Percentiles rank a stretch among this genome's conserved stretches.
Evolutionary conservation across 2,329 filamentous ascomycete genomes (phyloP).

Genomic region (Eutypa lata): DNA sequence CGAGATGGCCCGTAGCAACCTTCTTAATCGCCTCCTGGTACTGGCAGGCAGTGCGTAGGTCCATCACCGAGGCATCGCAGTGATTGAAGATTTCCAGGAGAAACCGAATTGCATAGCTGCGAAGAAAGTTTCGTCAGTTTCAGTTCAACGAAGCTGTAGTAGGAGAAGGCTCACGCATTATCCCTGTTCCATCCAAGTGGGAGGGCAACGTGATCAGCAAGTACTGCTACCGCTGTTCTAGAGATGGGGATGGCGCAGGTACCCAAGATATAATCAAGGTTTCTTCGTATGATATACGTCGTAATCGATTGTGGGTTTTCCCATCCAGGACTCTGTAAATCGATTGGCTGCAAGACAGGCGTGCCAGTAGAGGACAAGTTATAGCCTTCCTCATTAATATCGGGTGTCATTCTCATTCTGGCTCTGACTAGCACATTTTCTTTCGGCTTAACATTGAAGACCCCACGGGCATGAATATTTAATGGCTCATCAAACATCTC

Average conservation of each 20-base stretch:
- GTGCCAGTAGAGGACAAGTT: too few species aligned
- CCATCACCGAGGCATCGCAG: too few species aligned
- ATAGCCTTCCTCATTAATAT: too few species aligned
- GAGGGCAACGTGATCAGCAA: constrained; percentile 17
- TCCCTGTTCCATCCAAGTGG: constrained; percentile 19
- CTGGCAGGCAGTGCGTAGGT: neutral
- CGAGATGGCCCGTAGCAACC: constrained; percentile 7
- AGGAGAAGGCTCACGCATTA: constrained; percentile 8
- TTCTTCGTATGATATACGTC: constrained; percentile 12
- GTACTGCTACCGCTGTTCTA: constrained; percentile 2
- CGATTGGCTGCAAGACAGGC: too few species aligned
- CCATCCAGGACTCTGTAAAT: neutral
- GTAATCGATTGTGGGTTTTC: neutral
- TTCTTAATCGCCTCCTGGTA: neutral
- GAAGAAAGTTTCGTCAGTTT: neutral
- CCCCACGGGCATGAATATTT: neutral
- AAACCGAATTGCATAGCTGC: too few species aligned
- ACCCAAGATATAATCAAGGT: constrained; percentile 17
- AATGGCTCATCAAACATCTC: neutral
- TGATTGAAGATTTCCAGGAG: too few species aligned
- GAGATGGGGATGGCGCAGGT: constrained; percentile 9
- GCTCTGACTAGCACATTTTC: neutral
- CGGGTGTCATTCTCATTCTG: constrained; percentile 2
- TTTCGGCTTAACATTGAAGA: neutral
- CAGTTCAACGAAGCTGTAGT: neutral